Conservation (phyloP, 2,329 filamentous ascomycete genomes). For the Microsporum canis region DNA sequence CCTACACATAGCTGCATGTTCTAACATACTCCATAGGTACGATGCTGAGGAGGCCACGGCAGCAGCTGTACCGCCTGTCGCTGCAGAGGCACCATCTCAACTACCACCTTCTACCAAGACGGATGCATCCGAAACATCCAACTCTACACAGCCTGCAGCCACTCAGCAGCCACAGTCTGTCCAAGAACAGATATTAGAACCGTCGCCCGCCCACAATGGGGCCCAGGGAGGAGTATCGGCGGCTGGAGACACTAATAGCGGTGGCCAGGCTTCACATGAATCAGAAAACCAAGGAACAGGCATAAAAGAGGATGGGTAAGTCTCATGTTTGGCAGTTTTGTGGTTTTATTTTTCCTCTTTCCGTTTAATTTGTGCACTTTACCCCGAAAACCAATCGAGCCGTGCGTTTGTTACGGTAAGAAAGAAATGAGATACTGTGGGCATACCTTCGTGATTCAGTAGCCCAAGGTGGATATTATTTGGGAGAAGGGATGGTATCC, state of each 20-base stretch:
- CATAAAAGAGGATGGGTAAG: conserved; percentile 91
- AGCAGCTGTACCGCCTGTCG: not conserved
- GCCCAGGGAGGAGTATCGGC: not conserved
- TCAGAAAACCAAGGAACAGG: conserved; percentile 31
- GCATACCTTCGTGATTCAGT: not conserved
- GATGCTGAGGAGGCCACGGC: conserved; percentile 51
- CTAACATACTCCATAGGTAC: conserved; percentile 39
- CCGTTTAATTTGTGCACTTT: not conserved
- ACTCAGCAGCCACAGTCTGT: not conserved
- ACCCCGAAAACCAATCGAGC: not conserved
- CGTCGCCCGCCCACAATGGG: not conserved
- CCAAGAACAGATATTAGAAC: not conserved
- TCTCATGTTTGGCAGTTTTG: conserved; percentile 18
- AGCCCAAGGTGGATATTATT: not conserved
- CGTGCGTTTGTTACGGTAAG: not conserved
- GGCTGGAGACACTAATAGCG: not conserved
- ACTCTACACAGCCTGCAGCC: not conserved
- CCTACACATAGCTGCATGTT: not conserved
- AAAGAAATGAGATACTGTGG: not conserved
- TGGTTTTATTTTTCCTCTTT: not conserved
- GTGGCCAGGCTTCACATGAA: conserved; percentile 18
- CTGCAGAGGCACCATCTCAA: not conserved
- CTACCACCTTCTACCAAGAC: not conserved
- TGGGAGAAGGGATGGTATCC: not conserved
- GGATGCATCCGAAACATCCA: not conserved